phyloP scores from a whole-genome alignment of 2,329 filamentous ascomycete genomes.

The Alternaria postmessia region DNA sequence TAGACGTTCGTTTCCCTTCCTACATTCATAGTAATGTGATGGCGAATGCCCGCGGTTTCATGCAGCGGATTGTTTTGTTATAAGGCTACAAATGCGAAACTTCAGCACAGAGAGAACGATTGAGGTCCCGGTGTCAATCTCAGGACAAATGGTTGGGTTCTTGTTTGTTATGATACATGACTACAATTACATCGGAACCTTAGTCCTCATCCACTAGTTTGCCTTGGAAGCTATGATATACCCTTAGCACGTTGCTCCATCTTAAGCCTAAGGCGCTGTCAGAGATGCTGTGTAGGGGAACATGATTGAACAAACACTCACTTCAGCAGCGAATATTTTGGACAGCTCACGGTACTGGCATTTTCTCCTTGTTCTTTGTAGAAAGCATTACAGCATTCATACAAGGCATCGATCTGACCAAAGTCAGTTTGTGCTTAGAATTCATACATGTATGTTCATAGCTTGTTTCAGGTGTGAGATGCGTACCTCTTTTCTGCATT shows the following conservation, averaged over 20 bases:
- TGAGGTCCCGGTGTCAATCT: background rate
- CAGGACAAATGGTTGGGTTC: background rate
- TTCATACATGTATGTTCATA: background rate
- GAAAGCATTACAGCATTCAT: constrained; percentile 91
- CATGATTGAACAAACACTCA: constrained; percentile 22
- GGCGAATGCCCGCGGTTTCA: background rate
- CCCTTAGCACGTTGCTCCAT: constrained; percentile 75
- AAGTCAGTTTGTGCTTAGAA: constrained; percentile 10
- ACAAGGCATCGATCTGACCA: constrained; percentile 79
- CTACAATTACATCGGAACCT: background rate
- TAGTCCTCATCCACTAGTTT: background rate
- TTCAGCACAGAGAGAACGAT: background rate
- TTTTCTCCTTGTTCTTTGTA: constrained; percentile 81
- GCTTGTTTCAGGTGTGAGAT: background rate
- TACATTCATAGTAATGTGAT: background rate
- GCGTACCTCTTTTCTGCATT: constrained; percentile 69
- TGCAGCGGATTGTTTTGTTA: too few relatives aligned
- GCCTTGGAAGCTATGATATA: constrained; percentile 9
- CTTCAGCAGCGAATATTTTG: constrained; percentile 78
- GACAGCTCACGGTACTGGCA: constrained; percentile 82
- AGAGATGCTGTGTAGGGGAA: constrained; percentile 5
- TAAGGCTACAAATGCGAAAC: background rate
- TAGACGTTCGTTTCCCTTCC: too few relatives aligned
- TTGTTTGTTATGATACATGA: background rate
- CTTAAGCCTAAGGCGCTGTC: constrained; percentile 65